Percentiles rank a stretch among this genome's conserved stretches.
These are phyloP conservation scores for Chaetothyriales sp. DNA, from an alignment of 2,329 filamentous ascomycete genomes.

Conservation along the genomic window DNA sequence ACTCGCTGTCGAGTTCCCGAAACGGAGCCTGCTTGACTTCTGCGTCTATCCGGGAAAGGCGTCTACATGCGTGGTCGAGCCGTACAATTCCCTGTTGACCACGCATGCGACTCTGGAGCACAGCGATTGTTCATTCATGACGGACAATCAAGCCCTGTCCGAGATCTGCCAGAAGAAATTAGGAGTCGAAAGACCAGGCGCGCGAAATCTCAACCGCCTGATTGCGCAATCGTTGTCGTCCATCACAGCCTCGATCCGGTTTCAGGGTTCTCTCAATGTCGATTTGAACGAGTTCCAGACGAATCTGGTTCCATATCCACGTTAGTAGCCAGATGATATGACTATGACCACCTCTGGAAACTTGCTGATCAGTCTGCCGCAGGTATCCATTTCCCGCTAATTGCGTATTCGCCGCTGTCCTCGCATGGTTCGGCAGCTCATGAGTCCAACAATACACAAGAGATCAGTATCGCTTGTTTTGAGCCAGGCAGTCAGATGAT, in stretches of 20 bases:
- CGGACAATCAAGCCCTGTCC: slow-evolving; percentile 99
- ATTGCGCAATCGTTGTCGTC: slow-evolving; percentile 98
- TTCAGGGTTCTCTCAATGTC: slow-evolving; percentile 97
- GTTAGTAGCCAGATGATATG: too few species aligned
- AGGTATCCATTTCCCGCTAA: slow-evolving; percentile 99
- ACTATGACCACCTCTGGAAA: too few species aligned
- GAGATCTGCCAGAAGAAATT: slow-evolving; percentile 98
- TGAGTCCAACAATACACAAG: slow-evolving; percentile 94
- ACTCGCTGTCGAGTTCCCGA: slow-evolving; percentile 96
- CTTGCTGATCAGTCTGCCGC: too few species aligned
- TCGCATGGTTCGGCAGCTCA: slow-evolving; percentile 90
- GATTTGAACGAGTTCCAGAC: slow-evolving; percentile 99
- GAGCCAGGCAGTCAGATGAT: slow-evolving; percentile 99
- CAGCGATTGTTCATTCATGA: slow-evolving; percentile 99
- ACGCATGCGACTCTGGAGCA: slow-evolving; percentile 98
- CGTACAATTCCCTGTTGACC: slow-evolving; percentile 98
- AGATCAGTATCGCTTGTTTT: slow-evolving; percentile 98
- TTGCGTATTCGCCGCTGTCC: slow-evolving; percentile 87
- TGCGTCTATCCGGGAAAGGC: slow-evolving; percentile 98
- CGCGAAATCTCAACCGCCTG: slow-evolving; percentile 96
- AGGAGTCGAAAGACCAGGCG: slow-evolving; percentile 91
- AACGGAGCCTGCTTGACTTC: slow-evolving; percentile 99
- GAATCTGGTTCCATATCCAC: slow-evolving; percentile 95
- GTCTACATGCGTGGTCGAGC: slow-evolving; percentile 93
- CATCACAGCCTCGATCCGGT: slow-evolving; percentile 94